phyloP scores from a whole-genome alignment of 2,329 filamentous ascomycete genomes.

The Ascochyta rabiei region DNA sequence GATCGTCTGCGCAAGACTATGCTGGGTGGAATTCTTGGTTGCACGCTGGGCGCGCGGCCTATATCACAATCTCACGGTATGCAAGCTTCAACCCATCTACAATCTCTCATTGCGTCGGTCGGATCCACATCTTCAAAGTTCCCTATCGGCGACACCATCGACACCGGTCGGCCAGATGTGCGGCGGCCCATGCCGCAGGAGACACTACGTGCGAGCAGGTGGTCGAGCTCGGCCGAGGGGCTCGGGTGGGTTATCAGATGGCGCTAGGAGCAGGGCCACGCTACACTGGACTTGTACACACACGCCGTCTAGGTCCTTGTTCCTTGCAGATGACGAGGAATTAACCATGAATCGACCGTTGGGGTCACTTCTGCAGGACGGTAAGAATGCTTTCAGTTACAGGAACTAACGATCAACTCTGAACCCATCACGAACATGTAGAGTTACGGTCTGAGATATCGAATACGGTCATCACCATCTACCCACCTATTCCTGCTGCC shows the following conservation, averaged over 20 bases:
- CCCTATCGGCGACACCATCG: neutral
- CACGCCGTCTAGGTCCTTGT: too few species aligned
- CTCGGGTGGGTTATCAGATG: neutral
- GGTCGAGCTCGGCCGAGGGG: slow-evolving; percentile 5
- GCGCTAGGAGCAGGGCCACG: slow-evolving; percentile 7
- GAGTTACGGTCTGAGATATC: neutral
- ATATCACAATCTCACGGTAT: too few species aligned
- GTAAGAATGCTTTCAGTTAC: too few species aligned
- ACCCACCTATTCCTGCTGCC: slow-evolving; percentile 47
- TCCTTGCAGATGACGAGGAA: too few species aligned
- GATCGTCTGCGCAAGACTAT: neutral
- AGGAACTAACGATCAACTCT: too few species aligned
- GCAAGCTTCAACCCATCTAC: neutral
- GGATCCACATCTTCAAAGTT: neutral
- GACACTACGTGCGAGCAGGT: neutral
- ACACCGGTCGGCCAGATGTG: neutral
- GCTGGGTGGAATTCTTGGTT: neutral
- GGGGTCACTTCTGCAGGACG: too few species aligned
- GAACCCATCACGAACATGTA: too few species aligned
- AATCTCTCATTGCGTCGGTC: neutral
- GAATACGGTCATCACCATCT: neutral
- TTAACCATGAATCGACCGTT: too few species aligned
- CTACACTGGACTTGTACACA: neutral
- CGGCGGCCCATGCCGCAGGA: neutral
- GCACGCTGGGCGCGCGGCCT: neutral